A percentile compares a stretch with the other conserved stretches of the same genome.
Conservation (phyloP, 768 basidiomycete species). For the Lentinula detonsa region DNA sequence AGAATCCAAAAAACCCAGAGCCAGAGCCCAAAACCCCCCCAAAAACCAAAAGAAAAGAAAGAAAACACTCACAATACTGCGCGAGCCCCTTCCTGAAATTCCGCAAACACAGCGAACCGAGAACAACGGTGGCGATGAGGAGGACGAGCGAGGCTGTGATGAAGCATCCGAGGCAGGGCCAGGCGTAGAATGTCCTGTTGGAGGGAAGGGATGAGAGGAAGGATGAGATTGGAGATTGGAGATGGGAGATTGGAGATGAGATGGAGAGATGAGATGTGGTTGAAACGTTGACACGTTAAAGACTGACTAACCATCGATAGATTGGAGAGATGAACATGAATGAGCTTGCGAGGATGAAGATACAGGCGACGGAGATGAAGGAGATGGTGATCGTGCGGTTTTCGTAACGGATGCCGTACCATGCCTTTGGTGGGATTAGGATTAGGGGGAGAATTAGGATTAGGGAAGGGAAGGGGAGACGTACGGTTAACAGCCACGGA, state of each 20-base stretch:
- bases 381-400: constrained; percentile 29
- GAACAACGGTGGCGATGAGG: constrained; percentile 26
- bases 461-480: neutral
- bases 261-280: no score
- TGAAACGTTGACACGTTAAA: no score
- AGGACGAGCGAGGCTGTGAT: constrained; percentile 18
- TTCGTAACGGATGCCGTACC: constrained; percentile 46
- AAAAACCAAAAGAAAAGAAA: no score
- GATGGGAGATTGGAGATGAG: no score
- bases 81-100: constrained; percentile 52
- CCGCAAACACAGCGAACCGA: constrained; percentile 42
- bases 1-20: no score
- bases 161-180: constrained; percentile 24
- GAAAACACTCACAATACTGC: constrained; percentile 14
- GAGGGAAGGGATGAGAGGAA: no score
- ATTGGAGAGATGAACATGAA: constrained; percentile 29
- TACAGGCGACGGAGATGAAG: constrained; percentile 36
- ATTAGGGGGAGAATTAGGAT: no score
- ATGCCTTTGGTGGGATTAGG: constrained; percentile 30
- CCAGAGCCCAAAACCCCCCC: no score
- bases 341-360: constrained; percentile 31
- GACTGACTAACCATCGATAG: no score
- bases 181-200: constrained; percentile 15
- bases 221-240: no score
- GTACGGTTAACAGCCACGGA: constrained; percentile 49